Base-by-base conservation (phyloP, 306 rosid genomes). In the Oemleria cerasiformis region DNA sequence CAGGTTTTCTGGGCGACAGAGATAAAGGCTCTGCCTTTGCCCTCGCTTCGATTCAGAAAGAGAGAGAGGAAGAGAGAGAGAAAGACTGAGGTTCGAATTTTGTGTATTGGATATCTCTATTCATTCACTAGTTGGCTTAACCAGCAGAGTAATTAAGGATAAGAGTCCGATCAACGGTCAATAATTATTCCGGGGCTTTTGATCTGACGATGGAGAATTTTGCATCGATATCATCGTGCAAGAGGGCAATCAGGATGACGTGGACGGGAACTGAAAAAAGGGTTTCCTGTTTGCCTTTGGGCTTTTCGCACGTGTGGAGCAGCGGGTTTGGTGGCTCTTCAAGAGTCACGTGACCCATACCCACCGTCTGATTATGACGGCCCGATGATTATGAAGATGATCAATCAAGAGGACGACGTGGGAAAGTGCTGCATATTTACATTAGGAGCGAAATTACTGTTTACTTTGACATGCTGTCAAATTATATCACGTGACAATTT, bases 161-260 rank as follows among this genome's bases (percentile, higher is more conserved):
- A 87, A 87, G 87, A 82, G 67, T 25, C 5, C 30, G 6, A 79
- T 81, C 68, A 21, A 87, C 80, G 86, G 87, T 6, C 49, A 9
- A 17, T 0, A 12, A 50, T 42, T 43, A 50, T 36, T 72, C 48
- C 3, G 3, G 50, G 17, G 25, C 45, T 23, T 67, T 36, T 13
- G 40, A 87, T 89, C 92, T 0, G n/a, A 89, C 88, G 88, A 83
- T 64, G 0, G n/a, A 61, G 53, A 47, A 0, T 2, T 41, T 5
- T 8, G 30, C 84, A 76, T 76, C 68, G 78, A 67, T 8, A 57
- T 60, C 70, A 68, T 77, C 84, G 80, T 78, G 75, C 65, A 78
- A 73, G 63, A 54, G 54, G 67, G 78, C 44, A 73, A 77, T 83
- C 74, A 16, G 54, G 85, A 8, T 75, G 84, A 77, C 85, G 86